Conservation (phyloP, 2,329 filamentous ascomycete genomes). For the Aureobasidium sp. region DNA sequence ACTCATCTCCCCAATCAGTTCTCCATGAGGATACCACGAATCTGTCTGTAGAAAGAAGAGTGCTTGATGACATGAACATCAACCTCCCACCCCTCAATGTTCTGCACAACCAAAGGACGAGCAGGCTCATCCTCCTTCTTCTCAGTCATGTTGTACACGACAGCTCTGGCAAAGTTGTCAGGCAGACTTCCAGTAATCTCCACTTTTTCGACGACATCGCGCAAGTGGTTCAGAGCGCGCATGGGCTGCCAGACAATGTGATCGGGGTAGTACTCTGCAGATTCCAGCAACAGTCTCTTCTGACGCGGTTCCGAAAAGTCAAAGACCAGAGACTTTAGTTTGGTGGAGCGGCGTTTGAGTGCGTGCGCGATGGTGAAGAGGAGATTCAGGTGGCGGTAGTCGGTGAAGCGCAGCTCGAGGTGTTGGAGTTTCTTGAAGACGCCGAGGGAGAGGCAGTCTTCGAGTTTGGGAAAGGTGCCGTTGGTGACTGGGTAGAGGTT, state of each 20-base stretch:
- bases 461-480: slow-evolving; percentile 19
- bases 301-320: slow-evolving; percentile 20
- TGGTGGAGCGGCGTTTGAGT: background rate
- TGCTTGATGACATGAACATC: background rate
- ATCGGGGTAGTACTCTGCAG: slow-evolving; percentile 23
- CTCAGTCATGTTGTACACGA: slow-evolving; percentile 1
- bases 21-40: too few species aligned
- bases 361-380: slow-evolving; percentile 3
- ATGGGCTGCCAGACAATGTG: slow-evolving; percentile 21
- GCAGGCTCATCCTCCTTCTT: background rate
- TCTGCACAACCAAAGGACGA: background rate
- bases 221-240: slow-evolving; percentile 20
- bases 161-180: background rate
- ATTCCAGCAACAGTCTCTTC: slow-evolving; percentile 19
- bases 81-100: background rate
- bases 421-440: slow-evolving; percentile 22
- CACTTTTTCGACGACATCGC: slow-evolving; percentile 21
- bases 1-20: too few species aligned
- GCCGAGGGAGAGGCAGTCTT: slow-evolving; percentile 21
- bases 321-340: slow-evolving; percentile 21
- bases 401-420: slow-evolving; percentile 23
- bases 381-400: slow-evolving; percentile 24
- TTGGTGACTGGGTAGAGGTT: slow-evolving; percentile 19
- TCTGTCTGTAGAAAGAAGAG: background rate
- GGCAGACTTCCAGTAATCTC: slow-evolving; percentile 25